Conservation (phyloP, 1,284 basidiomycete genomes). For the Cutaneotrichosporon sp. region DNA sequence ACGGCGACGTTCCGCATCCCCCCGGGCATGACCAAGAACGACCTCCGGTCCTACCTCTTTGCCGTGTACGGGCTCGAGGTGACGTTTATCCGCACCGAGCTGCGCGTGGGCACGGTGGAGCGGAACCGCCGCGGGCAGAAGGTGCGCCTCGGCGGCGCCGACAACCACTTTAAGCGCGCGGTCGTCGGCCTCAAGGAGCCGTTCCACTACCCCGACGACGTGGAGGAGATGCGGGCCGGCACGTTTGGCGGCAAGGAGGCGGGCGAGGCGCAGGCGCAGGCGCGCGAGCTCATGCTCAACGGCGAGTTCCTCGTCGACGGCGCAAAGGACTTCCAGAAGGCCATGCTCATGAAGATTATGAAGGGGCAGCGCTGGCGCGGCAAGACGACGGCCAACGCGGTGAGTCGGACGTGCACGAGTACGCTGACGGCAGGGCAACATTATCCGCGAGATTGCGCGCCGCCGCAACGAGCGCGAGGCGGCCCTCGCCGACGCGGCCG, state of each 20-base stretch:
- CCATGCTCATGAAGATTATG: conserved; percentile 34
- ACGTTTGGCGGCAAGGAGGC: conserved; percentile 20
- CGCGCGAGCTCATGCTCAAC: conserved; percentile 64
- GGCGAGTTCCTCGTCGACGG: conserved; percentile 60
- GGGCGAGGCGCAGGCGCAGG: conserved; percentile 57
- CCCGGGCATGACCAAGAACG: conserved; percentile 84
- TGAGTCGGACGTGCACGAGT: conserved; percentile 23
- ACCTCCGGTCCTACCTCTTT: conserved; percentile 80
- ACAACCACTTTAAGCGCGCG: conserved; percentile 77
- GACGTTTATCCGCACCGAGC: conserved; percentile 91
- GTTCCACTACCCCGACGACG: conserved; percentile 81
- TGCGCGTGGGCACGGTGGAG: conserved; percentile 67
- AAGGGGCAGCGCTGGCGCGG: conserved; percentile 50
- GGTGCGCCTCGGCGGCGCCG: conserved; percentile 38
- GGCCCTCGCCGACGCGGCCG: conserved; percentile 46
- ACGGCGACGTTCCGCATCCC: conserved; percentile 89
- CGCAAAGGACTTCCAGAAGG: conserved; percentile 58
- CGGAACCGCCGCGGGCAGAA: conserved; percentile 40
- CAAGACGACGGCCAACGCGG: conserved; percentile 44
- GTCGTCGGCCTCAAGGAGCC: conserved; percentile 84
- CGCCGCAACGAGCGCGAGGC: conserved; percentile 61
- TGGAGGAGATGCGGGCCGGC: conserved; percentile 67
- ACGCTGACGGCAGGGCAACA: conserved; percentile 42
- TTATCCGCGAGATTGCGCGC: conserved; percentile 48
- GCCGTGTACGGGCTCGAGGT: conserved; percentile 82